Base-by-base conservation (phyloP, 2,329 filamentous ascomycete genomes). In the Pestalotiopsis fici region DNA sequence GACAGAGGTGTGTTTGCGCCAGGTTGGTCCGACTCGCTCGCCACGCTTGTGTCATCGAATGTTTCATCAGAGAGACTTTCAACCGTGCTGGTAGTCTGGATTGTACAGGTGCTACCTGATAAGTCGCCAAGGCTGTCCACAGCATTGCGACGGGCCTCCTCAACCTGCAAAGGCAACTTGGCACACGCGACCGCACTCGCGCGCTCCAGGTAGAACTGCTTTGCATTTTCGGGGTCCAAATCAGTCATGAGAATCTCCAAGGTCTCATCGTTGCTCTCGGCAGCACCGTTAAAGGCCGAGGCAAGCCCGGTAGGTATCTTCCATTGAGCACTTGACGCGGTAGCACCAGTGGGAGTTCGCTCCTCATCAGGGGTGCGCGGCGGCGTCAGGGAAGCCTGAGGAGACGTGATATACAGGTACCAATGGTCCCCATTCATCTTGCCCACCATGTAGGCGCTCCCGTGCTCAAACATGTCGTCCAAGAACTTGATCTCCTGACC, bases 341-440 rank as follows among this genome's bases (percentile, higher is more conserved):
- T 75, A 12, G 18, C 27, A 25, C 15, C 28, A 37, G 57, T 59
- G 65, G 69, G 66, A 55, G 59, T 71, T 69, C 83, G 83, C 64
- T 88, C 82, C 60, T 80, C 79, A 59, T 87, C 83, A 5, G 95
- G 95, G 12, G 93, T 97, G 35, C 90, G 86, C 66, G 95, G 95
- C 4, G 95, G 94, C 0, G 95, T 97, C 71, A 97, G 85, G 65
- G 88, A 84, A 60, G 88, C 91, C 78, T 92, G 91, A 21, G 96
- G 95, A 64, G 93, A 93, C 13, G 96, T 98, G 75, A 98, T 91
- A 83, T 99, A 99, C 66, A 99, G 85, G 79, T 98, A 98, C 96
- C 96, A 99, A 76, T 99, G 96, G 80, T 99, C 96, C 67, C 96
- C 95, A 74, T 99, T 99, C 95, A 98, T 98, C 83, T 98, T 98